Base-by-base conservation (phyloP, 805 yeast species). In the Barnettozyma vustinii region DNA sequence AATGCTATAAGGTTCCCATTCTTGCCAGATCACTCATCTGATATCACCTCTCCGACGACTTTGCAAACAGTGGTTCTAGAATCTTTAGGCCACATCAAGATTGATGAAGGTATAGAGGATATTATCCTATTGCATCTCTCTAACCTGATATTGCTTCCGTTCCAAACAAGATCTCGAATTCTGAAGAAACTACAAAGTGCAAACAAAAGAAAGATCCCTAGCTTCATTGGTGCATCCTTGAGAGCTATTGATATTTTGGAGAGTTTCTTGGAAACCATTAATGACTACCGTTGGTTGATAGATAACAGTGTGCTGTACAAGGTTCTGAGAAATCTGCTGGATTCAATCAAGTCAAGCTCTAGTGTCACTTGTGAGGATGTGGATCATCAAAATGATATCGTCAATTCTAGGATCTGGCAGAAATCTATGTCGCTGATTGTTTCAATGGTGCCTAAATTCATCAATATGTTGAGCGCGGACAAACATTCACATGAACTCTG, bases 1-100 rank as follows among this genome's bases (percentile, higher is more conserved):
- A 72, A 81, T 15, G 80, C 89, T 49, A 79, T 86, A 1, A 69
- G 87, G 37, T 89, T 85, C 62, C 96, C 95, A 1, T 73, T 85
- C 12, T 69, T 88, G 35, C 85, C 89, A 9, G 79, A 72, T 27
- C 72, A 71, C 53, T 71, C 71, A 32, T 62, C 68, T 4, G 96
- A 89, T 60, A 68, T 71, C 37, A 58, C 65, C 18, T 77, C 75
- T 21, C 79, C 81, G 46, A 78, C 97, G 0, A 71, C 74, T 9
- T 66, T 92, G 40, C 98, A 91, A 59, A 52, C 58, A 1, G 67
- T 80, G 0, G 80, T 87, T 1, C 59, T 87, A 26, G 69, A 68
- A 1, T 77, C 77, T 37, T 59, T 91, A 21, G 59, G 64, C 2
- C 42, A 57, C 1, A 55, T 66, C 58, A 57, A 55, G 16, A 16